Evolutionary conservation across 169 alveolate species (phyloP), one percentile per base, ranked within the genome.

Genomic region (Ichthyophthirius multifiliis): DNA sequence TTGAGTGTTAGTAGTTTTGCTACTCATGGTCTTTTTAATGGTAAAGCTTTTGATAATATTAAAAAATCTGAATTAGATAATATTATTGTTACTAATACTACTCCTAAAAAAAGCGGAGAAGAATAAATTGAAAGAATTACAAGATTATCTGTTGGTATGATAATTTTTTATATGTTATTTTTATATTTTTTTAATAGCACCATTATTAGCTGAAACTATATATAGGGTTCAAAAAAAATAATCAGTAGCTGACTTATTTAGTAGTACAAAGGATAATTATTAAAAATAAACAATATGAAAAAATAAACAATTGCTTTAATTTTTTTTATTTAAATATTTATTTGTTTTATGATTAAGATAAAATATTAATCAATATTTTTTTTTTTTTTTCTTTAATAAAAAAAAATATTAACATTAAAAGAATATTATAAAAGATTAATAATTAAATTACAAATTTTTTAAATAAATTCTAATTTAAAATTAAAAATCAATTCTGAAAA

Each of bases 11-110:
- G 87, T 85, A 99, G 99, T 5, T 97, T 98, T 78, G 99, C 98
- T 31, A 97, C 99, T 3, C 99, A 98, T 82, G 99, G 99, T 3
- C 82, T 97, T 4, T 94, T 97, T 80, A 85, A 96, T 31, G 98
- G 97, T 15, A 96, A 96, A 5, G 99, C 98, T 0, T 78, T 95
- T 39, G 94, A 94, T 12, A 85, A 97, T 41, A 95, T 97, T 27
- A 92, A 87, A 65, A 79, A 83, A n/a, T 90, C 97, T 27, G 92
- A 89, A 16, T 80, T 97, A 30, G 97, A 93, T 62, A 91, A 95
- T 88, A 95, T 97, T 31, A 94, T 96, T 43, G 97, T 96, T 79
- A 96, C 99, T 12, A 97, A 97, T 74, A 90, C 98, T 12, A 95
- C 96, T 62, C 86, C 91, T 65, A 85, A 84, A 86, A 12, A 87